Evolutionary conservation across 441 rosid species (phyloP).

Genomic region (Adansonia rubrostipa): DNA sequence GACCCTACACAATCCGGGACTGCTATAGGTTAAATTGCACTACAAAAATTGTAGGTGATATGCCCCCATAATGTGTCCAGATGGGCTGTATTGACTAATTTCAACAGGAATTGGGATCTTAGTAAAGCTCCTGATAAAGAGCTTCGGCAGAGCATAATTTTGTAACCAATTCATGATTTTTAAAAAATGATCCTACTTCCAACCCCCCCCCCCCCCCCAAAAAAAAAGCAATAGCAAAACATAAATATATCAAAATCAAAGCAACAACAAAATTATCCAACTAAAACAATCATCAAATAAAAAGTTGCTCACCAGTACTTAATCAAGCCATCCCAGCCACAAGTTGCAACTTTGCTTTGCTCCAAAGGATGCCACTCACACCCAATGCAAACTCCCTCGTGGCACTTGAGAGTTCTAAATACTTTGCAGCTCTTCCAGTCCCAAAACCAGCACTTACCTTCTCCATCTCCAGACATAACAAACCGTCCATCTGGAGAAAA

Average conservation of each 20-base stretch:
- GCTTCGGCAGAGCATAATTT: too few relatives aligned
- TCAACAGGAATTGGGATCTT: not conserved
- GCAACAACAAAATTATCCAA: not conserved
- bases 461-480: constrained; percentile 99
- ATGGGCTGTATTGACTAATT: not conserved
- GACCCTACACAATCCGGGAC: too few relatives aligned
- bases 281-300: not conserved
- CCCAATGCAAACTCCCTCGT: constrained; percentile 91
- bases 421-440: constrained; percentile 99
- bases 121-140: too few relatives aligned
- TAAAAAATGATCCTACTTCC: too few relatives aligned
- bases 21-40: too few relatives aligned
- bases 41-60: too few relatives aligned
- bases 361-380: constrained; percentile 96
- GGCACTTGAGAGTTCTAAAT: constrained; percentile 89
- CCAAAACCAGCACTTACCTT: constrained; percentile 99
- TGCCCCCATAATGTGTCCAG: not conserved
- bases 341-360: constrained; percentile 97
- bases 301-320: constrained; percentile 83
- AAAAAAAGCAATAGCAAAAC: too few relatives aligned
- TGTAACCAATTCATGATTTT: too few relatives aligned
- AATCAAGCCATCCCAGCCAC: constrained; percentile 99
- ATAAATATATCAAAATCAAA: not conserved
- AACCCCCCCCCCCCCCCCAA: too few relatives aligned
- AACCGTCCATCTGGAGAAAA: constrained; percentile 99